Conservation (phyloP, 2,329 filamentous ascomycete genomes). For the Arthrinium phaeospermum region DNA sequence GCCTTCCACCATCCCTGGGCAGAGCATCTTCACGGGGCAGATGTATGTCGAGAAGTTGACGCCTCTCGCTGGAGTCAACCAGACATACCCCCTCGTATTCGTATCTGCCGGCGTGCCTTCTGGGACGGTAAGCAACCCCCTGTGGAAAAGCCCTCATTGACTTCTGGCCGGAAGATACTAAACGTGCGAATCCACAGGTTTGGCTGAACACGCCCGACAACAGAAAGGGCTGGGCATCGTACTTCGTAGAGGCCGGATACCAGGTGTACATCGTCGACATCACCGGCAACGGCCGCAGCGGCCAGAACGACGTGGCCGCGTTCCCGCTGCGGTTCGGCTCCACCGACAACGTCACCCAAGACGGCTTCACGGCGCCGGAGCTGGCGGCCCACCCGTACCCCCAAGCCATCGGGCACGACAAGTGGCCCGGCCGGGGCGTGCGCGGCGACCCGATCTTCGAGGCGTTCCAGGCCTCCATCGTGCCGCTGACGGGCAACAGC, state of each 20-base stretch:
- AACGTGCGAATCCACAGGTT: conserved; percentile 34
- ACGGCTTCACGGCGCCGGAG: conserved; percentile 35
- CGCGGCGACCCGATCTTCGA: conserved; percentile 22
- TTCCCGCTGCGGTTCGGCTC: conserved; percentile 31
- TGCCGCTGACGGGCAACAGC: conserved; percentile 21
- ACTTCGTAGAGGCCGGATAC: conserved; percentile 51
- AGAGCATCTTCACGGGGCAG: conserved; percentile 18
- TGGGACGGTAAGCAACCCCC: background rate
- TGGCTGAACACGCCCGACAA: conserved; percentile 55
- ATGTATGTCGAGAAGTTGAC: conserved; percentile 25
- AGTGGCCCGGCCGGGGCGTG: conserved; percentile 19
- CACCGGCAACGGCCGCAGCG: conserved; percentile 30
- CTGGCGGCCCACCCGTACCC: background rate
- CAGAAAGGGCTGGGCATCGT: conserved; percentile 52
- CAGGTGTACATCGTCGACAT: conserved; percentile 47
- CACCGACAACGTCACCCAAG: conserved; percentile 31
- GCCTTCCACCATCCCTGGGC: background rate
- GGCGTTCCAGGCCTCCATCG: conserved; percentile 20
- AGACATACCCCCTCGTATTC: conserved; percentile 22
- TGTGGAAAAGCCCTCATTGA: too few relatives aligned
- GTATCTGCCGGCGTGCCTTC: conserved; percentile 19
- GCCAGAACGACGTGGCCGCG: conserved; percentile 28
- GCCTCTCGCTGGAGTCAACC: conserved; percentile 13
- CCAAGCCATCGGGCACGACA: background rate
- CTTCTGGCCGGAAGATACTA: background rate